A percentile compares a stretch with the other conserved stretches of the same genome.
Evolutionary conservation across 139 green algal genomes (phyloP).

Genomic region (Chlamydomonas sp.): DNA sequence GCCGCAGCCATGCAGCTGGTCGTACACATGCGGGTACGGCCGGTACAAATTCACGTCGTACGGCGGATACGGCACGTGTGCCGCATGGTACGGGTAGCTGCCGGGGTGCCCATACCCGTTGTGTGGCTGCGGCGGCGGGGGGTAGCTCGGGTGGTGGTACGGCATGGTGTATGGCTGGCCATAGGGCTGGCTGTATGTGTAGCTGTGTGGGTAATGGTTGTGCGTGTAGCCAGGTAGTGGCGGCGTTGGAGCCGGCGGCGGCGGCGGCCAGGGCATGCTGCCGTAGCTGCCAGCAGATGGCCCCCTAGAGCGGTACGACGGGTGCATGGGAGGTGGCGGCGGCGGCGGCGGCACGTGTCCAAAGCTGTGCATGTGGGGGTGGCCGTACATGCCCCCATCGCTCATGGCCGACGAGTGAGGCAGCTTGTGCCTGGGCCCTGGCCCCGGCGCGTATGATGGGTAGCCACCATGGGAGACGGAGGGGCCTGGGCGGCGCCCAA

Average conservation of each 20-base stretch:
- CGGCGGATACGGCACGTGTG: not conserved
- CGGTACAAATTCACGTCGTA: not conserved
- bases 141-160: not conserved
- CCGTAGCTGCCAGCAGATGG: not conserved
- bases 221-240: not conserved
- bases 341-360: too few relatives aligned
- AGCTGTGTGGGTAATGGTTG: not conserved
- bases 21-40: not conserved
- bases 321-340: not conserved
- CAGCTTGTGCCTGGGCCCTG: too few relatives aligned
- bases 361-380: too few relatives aligned
- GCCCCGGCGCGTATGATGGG: too few relatives aligned
- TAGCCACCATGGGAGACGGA: too few relatives aligned
- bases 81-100: not conserved
- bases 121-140: not conserved
- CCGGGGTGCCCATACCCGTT: too few relatives aligned
- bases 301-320: not conserved
- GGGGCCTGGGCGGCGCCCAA: too few relatives aligned
- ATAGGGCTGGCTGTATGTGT: not conserved
- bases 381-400: too few relatives aligned
- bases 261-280: not conserved
- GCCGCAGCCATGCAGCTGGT: not conserved
- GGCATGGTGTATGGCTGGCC: not conserved
- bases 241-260: not conserved
- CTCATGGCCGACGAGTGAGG: too few relatives aligned